phyloP scores from a whole-genome alignment of 352 stramenopile species.

The Chrysophaeum taylorii region DNA sequence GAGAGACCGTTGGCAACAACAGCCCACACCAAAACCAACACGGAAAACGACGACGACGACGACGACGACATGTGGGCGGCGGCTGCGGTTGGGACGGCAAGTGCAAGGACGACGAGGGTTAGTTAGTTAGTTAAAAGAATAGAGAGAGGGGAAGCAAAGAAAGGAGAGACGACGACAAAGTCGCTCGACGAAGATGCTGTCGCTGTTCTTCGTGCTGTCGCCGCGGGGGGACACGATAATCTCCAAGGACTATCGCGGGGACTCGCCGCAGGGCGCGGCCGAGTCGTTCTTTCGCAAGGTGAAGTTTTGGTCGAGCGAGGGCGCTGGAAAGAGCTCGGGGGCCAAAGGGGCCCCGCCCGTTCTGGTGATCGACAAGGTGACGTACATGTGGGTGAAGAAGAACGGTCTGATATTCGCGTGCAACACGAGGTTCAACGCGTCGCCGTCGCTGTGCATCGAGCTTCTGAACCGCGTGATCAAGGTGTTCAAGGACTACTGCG shows the following conservation, averaged over 20 bases:
- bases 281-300: conserved; percentile 98
- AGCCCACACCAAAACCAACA: no score
- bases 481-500: conserved; percentile 99
- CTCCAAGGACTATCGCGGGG: conserved; percentile 85
- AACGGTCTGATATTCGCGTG: conserved; percentile 96
- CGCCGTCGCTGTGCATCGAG: conserved; percentile 85
- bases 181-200: conserved; percentile 74
- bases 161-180: no score
- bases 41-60: no score
- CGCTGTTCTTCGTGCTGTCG: conserved; percentile 97
- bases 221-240: conserved; percentile 96
- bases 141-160: no score
- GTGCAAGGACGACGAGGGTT: no score
- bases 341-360: conserved; percentile 64
- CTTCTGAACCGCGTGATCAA: conserved; percentile 80
- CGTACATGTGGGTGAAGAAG: conserved; percentile 92
- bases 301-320: conserved; percentile 86
- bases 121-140: no score
- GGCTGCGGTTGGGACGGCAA: no score
- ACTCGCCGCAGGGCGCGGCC: conserved; percentile 61
- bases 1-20: no score
- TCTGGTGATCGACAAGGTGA: conserved; percentile 89
- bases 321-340: not conserved
- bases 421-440: conserved; percentile 91
- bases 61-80: no score